Evolutionary conservation across 169 alveolate species (phyloP), one percentile per base, ranked within the genome.

Genomic region (Eimeria acervulina): DNA sequence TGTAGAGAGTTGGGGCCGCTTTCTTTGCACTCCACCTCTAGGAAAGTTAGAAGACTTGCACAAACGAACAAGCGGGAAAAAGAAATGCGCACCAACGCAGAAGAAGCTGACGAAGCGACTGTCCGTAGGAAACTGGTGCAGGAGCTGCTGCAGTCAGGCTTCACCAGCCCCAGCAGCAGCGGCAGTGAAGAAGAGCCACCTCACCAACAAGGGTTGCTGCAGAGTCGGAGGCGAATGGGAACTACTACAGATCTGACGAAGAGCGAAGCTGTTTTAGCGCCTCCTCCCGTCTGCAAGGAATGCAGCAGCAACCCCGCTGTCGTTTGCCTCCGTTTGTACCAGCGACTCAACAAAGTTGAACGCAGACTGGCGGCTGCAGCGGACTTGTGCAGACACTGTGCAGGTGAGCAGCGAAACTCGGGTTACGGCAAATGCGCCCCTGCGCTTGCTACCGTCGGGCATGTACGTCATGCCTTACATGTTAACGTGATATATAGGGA

Each of bases 271-370:
- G 63, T 38, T 6, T 38, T 80, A 55, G 84, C 40, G 85, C 96
- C 89, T 21, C 96, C 94, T 31, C 94, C 96, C 31, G 89, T 93
- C 63, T 93, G 96, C 84, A 68, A 68, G 61, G 96, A 21, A 8
- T 93, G 96, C 76, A 93, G 94, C 96, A 44, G 61, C 76, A 80
- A 66, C 23, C 88, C 96, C 7, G 96, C 74, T 15, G 38, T 88
- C 33, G 74, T 93, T 17, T 52, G 83, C 61, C 80, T 93, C 26
- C 68, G 40, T 51, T 38, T 80, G 15, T 17, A 63, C 70, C 68
- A 47, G 80, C 76, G 61, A 74, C 94, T 81, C 72, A 66, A 80
- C 85, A 81, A 81, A 76, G 59, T 44, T 26, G 96, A 93, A 47
- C 63, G 87, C 52, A 28, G 94, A 31, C 38, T 83, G 59, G 81